Base-by-base conservation (phyloP, 106 monocot genomes). In the Allium cepa region DNA sequence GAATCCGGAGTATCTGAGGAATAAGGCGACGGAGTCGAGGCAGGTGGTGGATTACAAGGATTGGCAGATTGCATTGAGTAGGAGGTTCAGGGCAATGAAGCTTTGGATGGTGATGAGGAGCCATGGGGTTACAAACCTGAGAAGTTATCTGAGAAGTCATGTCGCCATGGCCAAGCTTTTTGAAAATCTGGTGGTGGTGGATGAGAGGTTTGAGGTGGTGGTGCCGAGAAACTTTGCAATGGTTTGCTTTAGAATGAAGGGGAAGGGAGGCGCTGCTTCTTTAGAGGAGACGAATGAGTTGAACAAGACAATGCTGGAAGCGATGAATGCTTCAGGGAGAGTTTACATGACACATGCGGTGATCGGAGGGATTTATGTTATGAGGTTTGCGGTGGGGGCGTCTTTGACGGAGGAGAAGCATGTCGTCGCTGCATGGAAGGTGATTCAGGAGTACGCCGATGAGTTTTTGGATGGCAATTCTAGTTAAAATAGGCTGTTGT, bases 1-100 rank as follows among this genome's bases (percentile, higher is more conserved):
- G 5, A 47, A 78, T 27, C 84, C 88, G 51, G 88, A 88, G 78
- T 47, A 47, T 3, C 71, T 88, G 53, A 72, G 36, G 70, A 88
- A 88, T 73, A 50, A 53, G 12, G 69, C 88, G 16, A 82, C 69
- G 14, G 88, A 89, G 17, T 66, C 85, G 10, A 71, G 64, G 47
- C 36, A 47, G 55, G 88, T 89, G 17, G 73, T 75, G 10, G 84
- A 88, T 59, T 76, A 75, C 70, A 88, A 88, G 64, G 88, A 88
- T 62, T 78, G 80, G 75, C 88, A 89, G 72, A 56, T 89, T 12
- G 88, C 68, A 14, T 17, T 82, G 16, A 72, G 88, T 59, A 78
- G 88, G 0, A 69, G 85, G 11, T 88, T 88, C 77, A 56, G 61
- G 11, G 15, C 76, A 10, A 63, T 83, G 28, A 83, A 79, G 79